phyloP scores from a whole-genome alignment of 805 yeast genomes.

The Wickerhamomyces kurtzmanii region DNA sequence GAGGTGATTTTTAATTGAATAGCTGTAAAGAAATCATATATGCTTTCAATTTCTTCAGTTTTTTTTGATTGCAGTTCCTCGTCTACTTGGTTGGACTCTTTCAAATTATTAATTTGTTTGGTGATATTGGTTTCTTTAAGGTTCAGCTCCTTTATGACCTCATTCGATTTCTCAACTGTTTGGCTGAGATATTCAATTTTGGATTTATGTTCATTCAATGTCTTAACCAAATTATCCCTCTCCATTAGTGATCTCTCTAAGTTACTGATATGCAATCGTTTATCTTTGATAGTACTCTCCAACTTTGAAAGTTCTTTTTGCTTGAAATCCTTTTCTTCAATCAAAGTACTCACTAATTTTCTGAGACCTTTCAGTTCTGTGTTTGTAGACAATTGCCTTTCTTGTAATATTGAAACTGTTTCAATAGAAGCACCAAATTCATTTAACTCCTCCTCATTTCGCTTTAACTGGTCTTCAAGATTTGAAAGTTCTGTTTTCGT shows the following conservation, averaged over 20 bases:
- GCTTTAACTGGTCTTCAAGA: constrained; percentile 17
- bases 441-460: constrained; percentile 23
- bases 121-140: constrained; percentile 11
- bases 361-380: constrained; percentile 31
- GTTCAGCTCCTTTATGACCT: constrained; percentile 11
- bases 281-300: constrained; percentile 44
- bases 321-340: constrained; percentile 32
- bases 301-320: constrained; percentile 33
- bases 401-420: constrained; percentile 37
- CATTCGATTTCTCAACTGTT: constrained; percentile 10
- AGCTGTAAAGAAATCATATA: constrained; percentile 16
- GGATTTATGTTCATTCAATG: constrained; percentile 24
- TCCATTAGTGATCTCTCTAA: constrained; percentile 43
- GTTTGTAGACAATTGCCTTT: constrained; percentile 25
- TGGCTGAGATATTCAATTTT: constrained; percentile 16
- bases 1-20: constrained; percentile 25
- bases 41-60: constrained; percentile 7
- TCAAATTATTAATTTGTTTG: constrained; percentile 9
- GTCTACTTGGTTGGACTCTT: constrained; percentile 1
- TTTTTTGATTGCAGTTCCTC: constrained; percentile 1
- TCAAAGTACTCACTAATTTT: constrained; percentile 16
- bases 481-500: constrained; percentile 20
- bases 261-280: constrained; percentile 38
- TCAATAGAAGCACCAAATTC: constrained; percentile 25
- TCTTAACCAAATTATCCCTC: constrained; percentile 26